These are phyloP conservation scores for Alternaria panax DNA, from an alignment of 2,329 filamentous ascomycete species.

Conservation along the genomic window DNA sequence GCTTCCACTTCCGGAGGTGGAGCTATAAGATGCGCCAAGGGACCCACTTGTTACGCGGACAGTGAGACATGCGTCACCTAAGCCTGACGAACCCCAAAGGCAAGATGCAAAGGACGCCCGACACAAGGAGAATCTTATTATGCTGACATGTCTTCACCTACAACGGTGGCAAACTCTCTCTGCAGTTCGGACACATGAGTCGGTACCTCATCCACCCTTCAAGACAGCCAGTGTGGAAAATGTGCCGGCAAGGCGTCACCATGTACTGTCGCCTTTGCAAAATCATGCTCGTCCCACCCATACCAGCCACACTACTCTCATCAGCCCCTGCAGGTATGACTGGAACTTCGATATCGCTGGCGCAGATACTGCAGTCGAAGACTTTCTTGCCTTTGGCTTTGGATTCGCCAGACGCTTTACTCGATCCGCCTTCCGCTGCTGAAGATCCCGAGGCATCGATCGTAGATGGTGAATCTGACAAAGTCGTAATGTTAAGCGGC, in stretches of 20 bases:
- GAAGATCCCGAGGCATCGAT: conserved; percentile 22
- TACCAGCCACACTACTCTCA: conserved; percentile 47
- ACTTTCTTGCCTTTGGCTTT: conserved; percentile 64
- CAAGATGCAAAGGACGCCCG: background rate
- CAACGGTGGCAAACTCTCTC: conserved; percentile 85
- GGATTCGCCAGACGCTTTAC: conserved; percentile 50
- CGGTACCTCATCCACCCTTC: conserved; percentile 97
- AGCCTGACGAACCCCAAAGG: background rate
- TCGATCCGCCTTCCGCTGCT: conserved; percentile 17
- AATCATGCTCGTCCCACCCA: conserved; percentile 63
- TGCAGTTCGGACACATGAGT: conserved; percentile 92
- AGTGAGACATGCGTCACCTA: conserved; percentile 5
- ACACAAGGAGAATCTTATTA: background rate
- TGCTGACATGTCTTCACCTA: conserved; percentile 54
- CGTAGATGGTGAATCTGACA: conserved; percentile 13
- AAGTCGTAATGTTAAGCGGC: conserved; percentile 71
- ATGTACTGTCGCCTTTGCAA: conserved; percentile 87
- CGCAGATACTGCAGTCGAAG: conserved; percentile 95
- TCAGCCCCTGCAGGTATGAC: conserved; percentile 66
- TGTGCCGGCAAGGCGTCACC: conserved; percentile 95
- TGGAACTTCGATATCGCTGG: conserved; percentile 88
- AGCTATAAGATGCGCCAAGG: background rate
- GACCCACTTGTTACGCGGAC: conserved; percentile 11
- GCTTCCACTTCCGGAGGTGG: background rate
- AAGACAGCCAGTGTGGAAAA: conserved; percentile 90